Conservation (phyloP, 169 alveolate genomes). For the Cryptosporidium xiaoi region DNA sequence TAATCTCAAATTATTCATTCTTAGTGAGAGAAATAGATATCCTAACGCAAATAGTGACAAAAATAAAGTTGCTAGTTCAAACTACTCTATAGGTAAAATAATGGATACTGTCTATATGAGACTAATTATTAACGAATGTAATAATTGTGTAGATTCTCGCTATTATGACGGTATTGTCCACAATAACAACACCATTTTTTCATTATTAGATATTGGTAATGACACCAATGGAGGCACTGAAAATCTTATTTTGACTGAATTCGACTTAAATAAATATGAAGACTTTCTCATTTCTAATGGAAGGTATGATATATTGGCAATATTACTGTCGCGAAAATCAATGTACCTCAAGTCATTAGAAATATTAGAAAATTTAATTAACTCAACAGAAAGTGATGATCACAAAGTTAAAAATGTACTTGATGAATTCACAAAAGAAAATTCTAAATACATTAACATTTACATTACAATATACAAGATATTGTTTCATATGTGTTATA, state of each 20-base stretch:
- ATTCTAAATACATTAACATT: constrained; percentile 32
- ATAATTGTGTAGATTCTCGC: background rate
- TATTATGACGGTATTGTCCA: background rate
- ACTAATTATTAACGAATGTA: constrained; percentile 42
- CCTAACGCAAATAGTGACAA: background rate
- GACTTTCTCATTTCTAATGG: constrained; percentile 21
- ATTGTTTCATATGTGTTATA: constrained; percentile 27
- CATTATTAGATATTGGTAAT: background rate
- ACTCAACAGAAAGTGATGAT: background rate
- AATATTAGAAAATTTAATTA: constrained; percentile 31
- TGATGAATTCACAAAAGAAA: background rate
- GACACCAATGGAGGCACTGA: background rate
- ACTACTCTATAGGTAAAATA: constrained; percentile 40
- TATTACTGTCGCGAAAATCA: constrained; percentile 27
- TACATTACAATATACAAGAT: constrained; percentile 19
- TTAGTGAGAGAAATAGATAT: constrained; percentile 37
- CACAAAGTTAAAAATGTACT: background rate
- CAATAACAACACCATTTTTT: constrained; percentile 10
- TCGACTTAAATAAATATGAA: constrained; percentile 27
- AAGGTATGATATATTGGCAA: constrained; percentile 43
- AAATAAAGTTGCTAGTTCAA: background rate
- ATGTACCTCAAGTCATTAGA: constrained; percentile 48
- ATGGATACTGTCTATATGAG: constrained; percentile 55
- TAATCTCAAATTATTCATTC: constrained; percentile 14
- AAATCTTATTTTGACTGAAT: constrained; percentile 30